Conservation (phyloP, 805 yeast species). For the Deakozyma indianensis region DNA sequence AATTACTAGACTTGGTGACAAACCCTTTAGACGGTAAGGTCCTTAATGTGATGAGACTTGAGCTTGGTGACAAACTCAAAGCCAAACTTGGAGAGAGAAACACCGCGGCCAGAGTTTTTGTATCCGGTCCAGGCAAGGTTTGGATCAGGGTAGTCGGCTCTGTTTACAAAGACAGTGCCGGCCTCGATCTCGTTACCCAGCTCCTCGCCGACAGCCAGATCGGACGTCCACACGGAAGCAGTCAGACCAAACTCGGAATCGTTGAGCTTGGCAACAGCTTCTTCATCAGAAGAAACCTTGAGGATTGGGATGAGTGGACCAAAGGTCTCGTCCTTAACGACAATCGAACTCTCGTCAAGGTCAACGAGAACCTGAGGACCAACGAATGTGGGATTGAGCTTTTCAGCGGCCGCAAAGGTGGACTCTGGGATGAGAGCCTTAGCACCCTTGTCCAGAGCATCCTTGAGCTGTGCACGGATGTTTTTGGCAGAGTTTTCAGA, state of each 20-base stretch:
- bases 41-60: slow-evolving; percentile 21
- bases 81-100: slow-evolving; percentile 56
- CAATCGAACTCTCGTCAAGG: slow-evolving; percentile 48
- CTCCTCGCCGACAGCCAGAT: slow-evolving; percentile 51
- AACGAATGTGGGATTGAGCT: slow-evolving; percentile 61
- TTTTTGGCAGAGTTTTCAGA: slow-evolving; percentile 35
- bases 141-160: slow-evolving; percentile 50
- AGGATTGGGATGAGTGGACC: slow-evolving; percentile 76
- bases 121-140: slow-evolving; percentile 65
- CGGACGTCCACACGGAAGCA: slow-evolving; percentile 71
- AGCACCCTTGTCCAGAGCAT: slow-evolving; percentile 42
- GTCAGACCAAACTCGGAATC: slow-evolving; percentile 74
- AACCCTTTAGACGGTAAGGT: neutral
- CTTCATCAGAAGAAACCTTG: slow-evolving; percentile 60
- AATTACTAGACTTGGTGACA: neutral
- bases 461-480: slow-evolving; percentile 30
- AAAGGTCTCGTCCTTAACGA: slow-evolving; percentile 73
- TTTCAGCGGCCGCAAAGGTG: slow-evolving; percentile 53
- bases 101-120: slow-evolving; percentile 57
- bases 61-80: slow-evolving; percentile 26
- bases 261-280: slow-evolving; percentile 61
- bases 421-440: slow-evolving; percentile 30
- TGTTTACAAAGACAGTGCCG: slow-evolving; percentile 52
- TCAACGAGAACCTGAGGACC: slow-evolving; percentile 72
- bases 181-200: slow-evolving; percentile 45